phyloP scores from a whole-genome alignment of 176 grass and related monocot species.

The Phragmites australis region DNA sequence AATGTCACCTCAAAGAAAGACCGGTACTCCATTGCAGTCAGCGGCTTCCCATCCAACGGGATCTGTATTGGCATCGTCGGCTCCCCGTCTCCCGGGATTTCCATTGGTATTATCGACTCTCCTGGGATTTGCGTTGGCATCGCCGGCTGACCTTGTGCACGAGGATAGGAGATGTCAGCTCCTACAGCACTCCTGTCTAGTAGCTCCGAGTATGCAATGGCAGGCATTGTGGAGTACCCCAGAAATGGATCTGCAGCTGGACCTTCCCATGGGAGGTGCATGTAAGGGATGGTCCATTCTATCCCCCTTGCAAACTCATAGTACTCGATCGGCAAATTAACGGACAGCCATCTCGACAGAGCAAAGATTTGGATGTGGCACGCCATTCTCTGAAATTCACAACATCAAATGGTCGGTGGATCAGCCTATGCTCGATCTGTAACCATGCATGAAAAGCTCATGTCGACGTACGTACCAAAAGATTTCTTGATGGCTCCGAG shows the following conservation, averaged over 20 bases:
- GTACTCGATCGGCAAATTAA: conserved; percentile 79
- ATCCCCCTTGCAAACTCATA: conserved; percentile 88
- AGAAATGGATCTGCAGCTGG: conserved; percentile 53
- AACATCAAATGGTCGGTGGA: not conserved
- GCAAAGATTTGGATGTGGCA: conserved; percentile 93
- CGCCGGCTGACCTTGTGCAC: not conserved
- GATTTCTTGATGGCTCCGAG: conserved; percentile 83
- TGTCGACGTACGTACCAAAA: conserved; percentile 48
- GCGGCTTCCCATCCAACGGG: conserved; percentile 52
- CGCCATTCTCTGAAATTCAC: conserved; percentile 70
- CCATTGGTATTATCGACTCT: not conserved
- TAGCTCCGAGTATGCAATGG: conserved; percentile 53
- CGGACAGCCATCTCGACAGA: conserved; percentile 75
- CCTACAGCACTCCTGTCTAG: conserved; percentile 49
- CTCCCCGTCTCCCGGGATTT: not conserved
- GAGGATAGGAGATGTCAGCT: conserved; percentile 16
- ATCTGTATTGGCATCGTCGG: conserved; percentile 11
- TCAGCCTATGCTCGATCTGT: not conserved
- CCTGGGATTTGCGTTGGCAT: conserved; percentile 22
- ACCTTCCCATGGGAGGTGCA: conserved; percentile 79
- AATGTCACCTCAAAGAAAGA: conserved; percentile 72
- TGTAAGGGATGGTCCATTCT: conserved; percentile 82
- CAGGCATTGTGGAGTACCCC: conserved; percentile 63
- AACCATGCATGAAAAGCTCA: not conserved
- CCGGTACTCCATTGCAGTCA: conserved; percentile 74